Base-by-base conservation (phyloP, 2,329 filamentous ascomycete species). In the Didymella pinodella region DNA sequence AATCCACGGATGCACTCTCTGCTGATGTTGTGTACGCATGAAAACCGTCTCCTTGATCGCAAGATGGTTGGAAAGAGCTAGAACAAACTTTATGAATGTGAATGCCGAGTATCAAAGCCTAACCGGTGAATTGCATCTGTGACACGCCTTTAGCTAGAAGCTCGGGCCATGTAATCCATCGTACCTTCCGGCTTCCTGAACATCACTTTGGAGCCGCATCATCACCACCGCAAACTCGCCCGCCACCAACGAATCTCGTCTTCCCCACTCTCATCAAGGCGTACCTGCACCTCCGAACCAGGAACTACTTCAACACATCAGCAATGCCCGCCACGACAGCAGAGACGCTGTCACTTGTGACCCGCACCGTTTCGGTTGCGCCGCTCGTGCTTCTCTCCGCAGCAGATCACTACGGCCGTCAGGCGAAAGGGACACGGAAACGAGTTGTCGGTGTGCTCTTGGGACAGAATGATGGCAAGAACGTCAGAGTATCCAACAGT, bases 401-500 rank as follows among this genome's bases (percentile, higher is more conserved):
- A 70, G 95, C 96, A 85, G 95, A 99, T 83, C 95, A 99, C 82
- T 99, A 96, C 83, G 96, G 96, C 78, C 91, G 95, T 66, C 91
- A 92, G 68, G 91, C 90, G 71, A 97, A 95, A 80, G 93, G 92
- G 76, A 92, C 91, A 70, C 89, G 90, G 77, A 88, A 88, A 83
- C 88, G 95, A 75, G 95, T 98, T 36, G 94, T 99, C 34, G 95
- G 95, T 74, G 95, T 98, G 48, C 83, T 99, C 57, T 83, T 99
- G 62, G 95, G 95, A 46, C 93, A 97, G 81, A 98, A 98, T 71
- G 92, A 97, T 80, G 93, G 95, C 73, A 94, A 94, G 81, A 93
- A 92, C 74, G 95, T 97, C 77, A 88, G 95, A 67, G 95, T 98
- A 72, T 98, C 95, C 66, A 99, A 99, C 87, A 97, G 95, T 82